phyloP scores from a whole-genome alignment of 2,329 filamentous ascomycete species.

The Fusarium mangiferae region DNA sequence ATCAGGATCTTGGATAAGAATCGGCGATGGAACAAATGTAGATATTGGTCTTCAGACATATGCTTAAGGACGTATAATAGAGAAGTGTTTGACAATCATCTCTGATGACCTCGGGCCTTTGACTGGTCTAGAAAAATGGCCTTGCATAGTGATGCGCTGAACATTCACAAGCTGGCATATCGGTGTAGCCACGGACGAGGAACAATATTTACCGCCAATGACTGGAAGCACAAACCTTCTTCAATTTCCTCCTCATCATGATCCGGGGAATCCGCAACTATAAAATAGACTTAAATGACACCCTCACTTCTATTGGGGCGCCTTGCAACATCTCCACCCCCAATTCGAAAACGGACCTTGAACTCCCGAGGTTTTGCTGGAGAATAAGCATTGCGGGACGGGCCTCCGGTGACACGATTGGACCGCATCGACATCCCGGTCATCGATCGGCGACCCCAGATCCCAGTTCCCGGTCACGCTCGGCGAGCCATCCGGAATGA shows the following conservation, averaged over 20 bases:
- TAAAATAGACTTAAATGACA: not conserved
- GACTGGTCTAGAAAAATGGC: not conserved
- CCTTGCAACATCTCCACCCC: not conserved
- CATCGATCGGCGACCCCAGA: conserved; percentile 3
- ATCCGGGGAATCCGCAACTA: not conserved
- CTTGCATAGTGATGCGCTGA: not conserved
- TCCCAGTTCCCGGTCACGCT: not conserved
- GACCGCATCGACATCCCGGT: conserved; percentile 11
- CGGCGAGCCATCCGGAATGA: not conserved
- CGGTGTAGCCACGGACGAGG: too few relatives aligned
- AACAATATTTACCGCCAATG: not conserved
- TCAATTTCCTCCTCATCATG: too few relatives aligned
- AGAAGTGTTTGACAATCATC: too few relatives aligned
- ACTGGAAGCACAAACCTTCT: too few relatives aligned
- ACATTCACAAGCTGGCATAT: too few relatives aligned
- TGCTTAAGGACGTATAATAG: too few relatives aligned
- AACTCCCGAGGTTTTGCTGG: not conserved
- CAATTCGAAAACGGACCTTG: not conserved
- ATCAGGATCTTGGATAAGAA: not conserved
- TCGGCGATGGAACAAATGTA: too few relatives aligned
- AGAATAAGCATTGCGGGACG: not conserved
- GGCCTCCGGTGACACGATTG: not conserved
- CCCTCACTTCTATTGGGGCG: conserved; percentile 17
- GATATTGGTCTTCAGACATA: too few relatives aligned
- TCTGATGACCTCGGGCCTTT: too few relatives aligned